phyloP scores from a whole-genome alignment of 192 early-diverging fungal species.

The Linnemannia exigua region DNA sequence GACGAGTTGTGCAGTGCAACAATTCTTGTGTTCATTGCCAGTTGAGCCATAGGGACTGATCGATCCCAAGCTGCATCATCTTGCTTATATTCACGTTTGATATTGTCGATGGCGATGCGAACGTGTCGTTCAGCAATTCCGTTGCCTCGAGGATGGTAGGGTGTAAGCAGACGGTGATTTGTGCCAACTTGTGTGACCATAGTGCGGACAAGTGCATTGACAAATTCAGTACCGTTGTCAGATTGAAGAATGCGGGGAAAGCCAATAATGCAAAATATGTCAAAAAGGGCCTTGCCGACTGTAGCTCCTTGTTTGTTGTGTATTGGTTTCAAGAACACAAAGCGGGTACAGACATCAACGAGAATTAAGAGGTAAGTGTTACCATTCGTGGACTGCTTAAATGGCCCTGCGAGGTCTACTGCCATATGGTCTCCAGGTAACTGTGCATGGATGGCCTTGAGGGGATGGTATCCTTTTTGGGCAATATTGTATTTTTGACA shows the following conservation, averaged over 20 bases:
- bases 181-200: slow-evolving; percentile 15
- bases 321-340: slow-evolving; percentile 25
- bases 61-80: slow-evolving; percentile 33
- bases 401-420: slow-evolving; percentile 38
- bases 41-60: slow-evolving; percentile 45
- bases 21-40: slow-evolving; percentile 42
- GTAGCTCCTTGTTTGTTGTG: slow-evolving; percentile 8
- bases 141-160: slow-evolving; percentile 61
- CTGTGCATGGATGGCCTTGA: slow-evolving; percentile 11
- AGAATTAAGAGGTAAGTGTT: slow-evolving; percentile 23
- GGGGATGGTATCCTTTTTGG: slow-evolving; percentile 34
- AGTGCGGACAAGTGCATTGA: slow-evolving; percentile 33
- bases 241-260: slow-evolving; percentile 31
- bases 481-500: slow-evolving; percentile 38
- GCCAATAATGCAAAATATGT: slow-evolving; percentile 10
- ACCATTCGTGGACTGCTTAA: not conserved
- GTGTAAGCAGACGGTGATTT: slow-evolving; percentile 43
- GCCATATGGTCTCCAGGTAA: slow-evolving; percentile 34
- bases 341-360: slow-evolving; percentile 38
- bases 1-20: slow-evolving; percentile 14
- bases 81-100: slow-evolving; percentile 32
- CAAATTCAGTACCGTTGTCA: slow-evolving; percentile 62
- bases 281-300: slow-evolving; percentile 12
- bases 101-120: slow-evolving; percentile 18
- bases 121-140: slow-evolving; percentile 56